Percentiles rank a stretch among this genome's conserved stretches.
phyloP scores from a whole-genome alignment of 2,329 filamentous ascomycete genomes.

The Trichophyton schoenleinii region DNA sequence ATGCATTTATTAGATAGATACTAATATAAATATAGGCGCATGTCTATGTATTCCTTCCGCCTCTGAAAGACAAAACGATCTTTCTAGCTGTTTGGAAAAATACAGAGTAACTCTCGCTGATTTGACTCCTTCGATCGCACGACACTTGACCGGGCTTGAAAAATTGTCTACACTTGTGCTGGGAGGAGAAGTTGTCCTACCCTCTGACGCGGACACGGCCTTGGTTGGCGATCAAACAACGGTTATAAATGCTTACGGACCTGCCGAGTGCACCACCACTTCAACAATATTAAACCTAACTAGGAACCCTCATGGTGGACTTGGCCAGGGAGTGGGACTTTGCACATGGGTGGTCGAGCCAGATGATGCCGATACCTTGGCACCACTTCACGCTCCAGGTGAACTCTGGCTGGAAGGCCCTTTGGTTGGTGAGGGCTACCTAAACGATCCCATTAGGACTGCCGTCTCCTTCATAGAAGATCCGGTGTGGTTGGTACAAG shows the following conservation, averaged over 20 bases:
- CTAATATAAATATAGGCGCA: conserved; percentile 34
- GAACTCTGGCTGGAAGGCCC: conserved; percentile 30
- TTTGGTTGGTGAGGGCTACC: conserved; percentile 28
- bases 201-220: conserved; percentile 24
- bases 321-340: conserved; percentile 20
- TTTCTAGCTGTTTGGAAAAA: conserved; percentile 37
- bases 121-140: conserved; percentile 48
- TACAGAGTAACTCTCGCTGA: conserved; percentile 44
- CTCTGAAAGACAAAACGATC: conserved; percentile 37
- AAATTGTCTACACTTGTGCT: conserved; percentile 28
- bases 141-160: conserved; percentile 33
- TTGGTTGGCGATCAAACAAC: conserved; percentile 31
- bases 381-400: conserved; percentile 27
- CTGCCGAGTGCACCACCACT: conserved; percentile 33
- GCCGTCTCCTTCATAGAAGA: conserved; percentile 34
- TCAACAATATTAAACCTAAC: conserved; percentile 29
- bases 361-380: conserved; percentile 21
- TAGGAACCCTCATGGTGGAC: conserved; percentile 25
- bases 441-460: conserved; percentile 28
- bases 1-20: not conserved
- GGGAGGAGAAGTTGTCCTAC: conserved; percentile 34
- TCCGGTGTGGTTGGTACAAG: conserved; percentile 44
- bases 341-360: conserved; percentile 26
- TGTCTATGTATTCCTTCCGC: conserved; percentile 48
- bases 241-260: conserved; percentile 35